Evolutionary conservation across 164 flowering plant genomes (phyloP).

Genomic region (Euptelea pleiosperma): DNA sequence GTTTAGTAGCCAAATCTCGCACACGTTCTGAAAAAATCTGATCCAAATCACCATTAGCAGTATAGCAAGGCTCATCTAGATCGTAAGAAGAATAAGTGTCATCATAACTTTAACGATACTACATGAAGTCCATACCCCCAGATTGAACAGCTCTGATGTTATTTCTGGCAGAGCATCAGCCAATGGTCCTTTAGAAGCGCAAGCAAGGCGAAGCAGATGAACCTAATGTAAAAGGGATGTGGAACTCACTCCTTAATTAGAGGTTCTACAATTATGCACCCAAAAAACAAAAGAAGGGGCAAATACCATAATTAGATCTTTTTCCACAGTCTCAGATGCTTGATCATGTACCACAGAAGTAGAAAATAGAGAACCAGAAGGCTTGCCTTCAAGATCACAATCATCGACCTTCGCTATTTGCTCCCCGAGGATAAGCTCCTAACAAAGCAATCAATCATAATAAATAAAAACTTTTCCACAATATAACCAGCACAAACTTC

Average conservation of each 20-base stretch:
- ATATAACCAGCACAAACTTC: neutral
- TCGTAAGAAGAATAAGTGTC: neutral
- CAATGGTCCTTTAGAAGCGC: constrained; percentile 70
- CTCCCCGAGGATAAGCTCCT: constrained; percentile 35
- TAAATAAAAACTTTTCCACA: neutral
- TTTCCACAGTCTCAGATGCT: constrained; percentile 38
- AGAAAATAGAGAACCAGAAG: constrained; percentile 37
- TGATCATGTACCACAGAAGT: constrained; percentile 36
- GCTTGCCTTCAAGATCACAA: constrained; percentile 27
- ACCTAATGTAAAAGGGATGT: constrained; percentile 39
- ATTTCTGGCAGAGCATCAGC: constrained; percentile 65
- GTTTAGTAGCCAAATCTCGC: constrained; percentile 58
- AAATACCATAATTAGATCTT: constrained; percentile 75
- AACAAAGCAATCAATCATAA: constrained; percentile 14
- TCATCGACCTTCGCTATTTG: constrained; percentile 30
- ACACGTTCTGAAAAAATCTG: constrained; percentile 74
- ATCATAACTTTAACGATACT: constrained; percentile 1
- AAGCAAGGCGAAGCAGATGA: constrained; percentile 93
- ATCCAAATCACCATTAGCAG: constrained; percentile 17
- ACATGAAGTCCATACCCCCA: constrained; percentile 55
- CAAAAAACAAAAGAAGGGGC: constrained; percentile 7
- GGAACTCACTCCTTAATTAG: neutral
- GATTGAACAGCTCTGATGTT: constrained; percentile 56
- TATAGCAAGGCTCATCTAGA: constrained; percentile 6
- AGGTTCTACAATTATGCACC: neutral